Base-by-base conservation (phyloP, 1,139 yeast species). In the Geotrichum europaeum region DNA sequence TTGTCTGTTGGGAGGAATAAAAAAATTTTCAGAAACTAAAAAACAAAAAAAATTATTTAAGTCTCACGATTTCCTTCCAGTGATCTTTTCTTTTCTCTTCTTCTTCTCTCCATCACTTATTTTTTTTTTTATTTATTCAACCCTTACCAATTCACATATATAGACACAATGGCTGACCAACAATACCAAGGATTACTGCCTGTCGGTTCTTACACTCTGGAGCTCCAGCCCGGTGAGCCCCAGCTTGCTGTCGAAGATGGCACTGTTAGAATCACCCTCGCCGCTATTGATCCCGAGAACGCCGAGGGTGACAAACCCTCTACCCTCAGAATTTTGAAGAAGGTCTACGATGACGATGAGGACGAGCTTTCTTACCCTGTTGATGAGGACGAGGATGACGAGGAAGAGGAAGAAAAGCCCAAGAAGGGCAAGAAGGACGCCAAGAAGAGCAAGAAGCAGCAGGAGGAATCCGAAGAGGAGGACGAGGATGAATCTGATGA, bases 181-280 rank as follows among this genome's bases (percentile, higher is more conserved):
- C 15, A 49, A 54, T 52, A 43, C 53, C 55, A 36, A 40, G 47
- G 53, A 36, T 32, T 58, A 25, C 47, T 61, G 36, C 63, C 63
- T 34, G 55, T 61, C 20, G 60, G 56, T 18, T 51, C 60, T 51
- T 61, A 56, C 51, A 50, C 55, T 47, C 36, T 61, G 77, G 90
- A 89, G 68, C 82, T 92, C 66, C 80, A 82, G 75, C 98, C 99
- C 70, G 94, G 87, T 73, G 78, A 82, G 68, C 96, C 97, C 67
- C 84, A 85, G 57, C 91, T 92, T 64, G 96, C 97, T 65, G 84
- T 88, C 72, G 88, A 86, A 67, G 96, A 88, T 64, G 85, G 85
- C 73, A 97, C 97, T 66, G 84, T 94, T 68, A 88, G 96, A 77
- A 76, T 94, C 72, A 92, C 98, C 62, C 83, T 94, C 82, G 99